These are phyloP conservation scores for Phytophthora aleatoria DNA, from an alignment of 352 stramenopile genomes.

Conservation along the genomic window DNA sequence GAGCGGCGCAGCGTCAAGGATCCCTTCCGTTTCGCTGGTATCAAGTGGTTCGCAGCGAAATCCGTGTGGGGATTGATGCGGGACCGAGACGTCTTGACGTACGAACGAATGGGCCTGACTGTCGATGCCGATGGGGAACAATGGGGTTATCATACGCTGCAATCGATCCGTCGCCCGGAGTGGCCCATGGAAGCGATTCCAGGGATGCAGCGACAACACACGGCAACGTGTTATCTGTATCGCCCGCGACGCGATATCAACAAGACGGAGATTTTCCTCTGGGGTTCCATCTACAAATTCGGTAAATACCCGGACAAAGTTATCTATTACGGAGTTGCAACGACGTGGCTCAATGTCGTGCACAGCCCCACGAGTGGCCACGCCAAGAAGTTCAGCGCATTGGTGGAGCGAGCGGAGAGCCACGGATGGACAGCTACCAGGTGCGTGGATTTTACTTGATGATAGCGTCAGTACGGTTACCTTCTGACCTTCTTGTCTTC, in stretches of 20 bases:
- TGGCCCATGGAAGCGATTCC: constrained; percentile 36
- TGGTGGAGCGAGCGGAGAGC: constrained; percentile 29
- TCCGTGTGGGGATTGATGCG: constrained; percentile 22
- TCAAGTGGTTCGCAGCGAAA: constrained; percentile 41
- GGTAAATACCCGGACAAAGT: constrained; percentile 34
- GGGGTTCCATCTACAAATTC: constrained; percentile 38
- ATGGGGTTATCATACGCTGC: constrained; percentile 38
- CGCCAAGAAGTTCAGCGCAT: constrained; percentile 38
- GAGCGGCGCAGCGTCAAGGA: constrained; percentile 27
- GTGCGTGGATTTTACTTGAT: constrained; percentile 13
- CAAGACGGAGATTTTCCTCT: constrained; percentile 43
- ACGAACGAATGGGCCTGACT: constrained; percentile 37
- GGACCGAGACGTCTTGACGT: constrained; percentile 37
- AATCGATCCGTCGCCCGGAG: constrained; percentile 37
- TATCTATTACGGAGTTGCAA: constrained; percentile 41
- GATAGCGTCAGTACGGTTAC: constrained; percentile 6
- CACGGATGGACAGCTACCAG: constrained; percentile 29
- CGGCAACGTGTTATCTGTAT: constrained; percentile 38
- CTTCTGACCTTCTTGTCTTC: not conserved
- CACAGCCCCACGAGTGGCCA: constrained; percentile 33
- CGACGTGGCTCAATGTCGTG: constrained; percentile 39
- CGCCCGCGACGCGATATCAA: constrained; percentile 23
- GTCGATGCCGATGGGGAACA: constrained; percentile 16
- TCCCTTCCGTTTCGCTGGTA: constrained; percentile 37
- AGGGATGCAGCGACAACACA: constrained; percentile 31